Percentiles rank a stretch among this genome's conserved stretches.
Conservation (phyloP, 2,329 filamentous ascomycete species). For the Nothomitra cinnamomea region DNA sequence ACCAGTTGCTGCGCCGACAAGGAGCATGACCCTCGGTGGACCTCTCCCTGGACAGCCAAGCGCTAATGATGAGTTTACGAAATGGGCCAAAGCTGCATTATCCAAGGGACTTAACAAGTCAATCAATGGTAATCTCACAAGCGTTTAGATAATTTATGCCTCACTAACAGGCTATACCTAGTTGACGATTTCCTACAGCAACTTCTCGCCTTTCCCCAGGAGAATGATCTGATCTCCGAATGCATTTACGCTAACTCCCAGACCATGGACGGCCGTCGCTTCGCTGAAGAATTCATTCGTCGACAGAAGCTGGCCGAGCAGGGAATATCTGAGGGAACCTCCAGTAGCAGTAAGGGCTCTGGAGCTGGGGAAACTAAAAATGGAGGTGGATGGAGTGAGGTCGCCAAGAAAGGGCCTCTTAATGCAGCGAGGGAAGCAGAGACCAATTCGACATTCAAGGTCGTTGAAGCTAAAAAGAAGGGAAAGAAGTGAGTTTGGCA, state of each 20-base stretch:
- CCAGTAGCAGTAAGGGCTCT: slow-evolving; percentile 33
- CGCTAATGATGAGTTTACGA: slow-evolving; percentile 82
- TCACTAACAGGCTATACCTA: slow-evolving; percentile 26
- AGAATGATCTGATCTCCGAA: slow-evolving; percentile 71
- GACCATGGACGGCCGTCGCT: slow-evolving; percentile 83
- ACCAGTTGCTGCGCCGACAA: slow-evolving; percentile 32
- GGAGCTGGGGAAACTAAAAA: slow-evolving; percentile 27
- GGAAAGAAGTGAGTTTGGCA: slow-evolving; percentile 45
- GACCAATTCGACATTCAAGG: slow-evolving; percentile 58
- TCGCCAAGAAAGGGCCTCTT: slow-evolving; percentile 72
- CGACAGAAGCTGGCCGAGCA: slow-evolving; percentile 88
- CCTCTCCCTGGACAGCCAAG: slow-evolving; percentile 32
- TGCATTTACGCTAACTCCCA: slow-evolving; percentile 73
- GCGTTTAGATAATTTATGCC: slow-evolving; percentile 5
- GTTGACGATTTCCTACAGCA: slow-evolving; percentile 67
- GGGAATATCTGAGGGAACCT: slow-evolving; percentile 62
- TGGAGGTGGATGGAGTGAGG: slow-evolving; percentile 78
- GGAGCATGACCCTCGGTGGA: slow-evolving; percentile 29
- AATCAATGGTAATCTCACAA: slow-evolving; percentile 42
- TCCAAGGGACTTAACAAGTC: slow-evolving; percentile 52
- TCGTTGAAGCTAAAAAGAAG: slow-evolving; percentile 87
- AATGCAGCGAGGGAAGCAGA: slow-evolving; percentile 26
- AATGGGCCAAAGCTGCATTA: slow-evolving; percentile 74
- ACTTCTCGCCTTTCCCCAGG: slow-evolving; percentile 58
- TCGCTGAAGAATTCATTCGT: slow-evolving; percentile 85